Percentiles rank a stretch among this genome's conserved stretches.
phyloP scores from a whole-genome alignment of 2,329 filamentous ascomycete genomes.

The Epichloe scottii region DNA sequence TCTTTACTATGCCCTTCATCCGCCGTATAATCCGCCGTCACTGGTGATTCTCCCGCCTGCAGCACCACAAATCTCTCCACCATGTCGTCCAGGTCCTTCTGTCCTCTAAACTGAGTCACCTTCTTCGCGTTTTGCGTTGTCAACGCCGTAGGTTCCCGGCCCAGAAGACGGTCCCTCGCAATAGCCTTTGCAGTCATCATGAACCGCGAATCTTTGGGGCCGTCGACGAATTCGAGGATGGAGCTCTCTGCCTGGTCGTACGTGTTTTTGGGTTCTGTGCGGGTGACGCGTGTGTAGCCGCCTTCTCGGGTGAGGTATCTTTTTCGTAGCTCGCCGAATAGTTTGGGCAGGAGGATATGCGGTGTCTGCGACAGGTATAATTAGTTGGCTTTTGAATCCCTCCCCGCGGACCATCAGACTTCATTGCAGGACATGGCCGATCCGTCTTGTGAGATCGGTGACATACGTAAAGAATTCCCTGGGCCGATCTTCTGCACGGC shows the following conservation, averaged over 20 bases:
- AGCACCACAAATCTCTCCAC: constrained; percentile 31
- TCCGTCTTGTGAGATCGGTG: too few relatives aligned
- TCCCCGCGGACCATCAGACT: not conserved
- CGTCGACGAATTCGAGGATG: constrained; percentile 90
- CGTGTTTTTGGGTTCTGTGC: constrained; percentile 75
- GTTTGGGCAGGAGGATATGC: constrained; percentile 61
- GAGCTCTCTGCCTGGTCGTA: constrained; percentile 79
- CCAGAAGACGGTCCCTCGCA: constrained; percentile 46
- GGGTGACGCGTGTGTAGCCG: constrained; percentile 89
- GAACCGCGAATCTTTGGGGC: constrained; percentile 86
- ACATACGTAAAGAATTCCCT: constrained; percentile 73
- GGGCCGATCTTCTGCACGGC: constrained; percentile 61
- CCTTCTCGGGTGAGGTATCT: constrained; percentile 72
- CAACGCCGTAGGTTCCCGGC: constrained; percentile 51
- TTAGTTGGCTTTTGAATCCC: not conserved
- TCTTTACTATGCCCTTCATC: constrained; percentile 9
- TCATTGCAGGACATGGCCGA: too few relatives aligned
- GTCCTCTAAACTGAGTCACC: constrained; percentile 66
- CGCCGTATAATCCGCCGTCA: constrained; percentile 2
- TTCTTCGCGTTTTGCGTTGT: constrained; percentile 72
- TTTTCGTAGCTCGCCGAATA: constrained; percentile 70
- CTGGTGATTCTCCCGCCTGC: constrained; percentile 5
- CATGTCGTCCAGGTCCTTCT: constrained; percentile 54
- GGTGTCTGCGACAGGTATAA: constrained; percentile 40
- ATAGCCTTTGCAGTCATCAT: constrained; percentile 83